A percentile compares a stretch with the other conserved stretches of the same genome.
phyloP scores from a whole-genome alignment of 2,329 filamentous ascomycete species.

The Alternaria atra region DNA sequence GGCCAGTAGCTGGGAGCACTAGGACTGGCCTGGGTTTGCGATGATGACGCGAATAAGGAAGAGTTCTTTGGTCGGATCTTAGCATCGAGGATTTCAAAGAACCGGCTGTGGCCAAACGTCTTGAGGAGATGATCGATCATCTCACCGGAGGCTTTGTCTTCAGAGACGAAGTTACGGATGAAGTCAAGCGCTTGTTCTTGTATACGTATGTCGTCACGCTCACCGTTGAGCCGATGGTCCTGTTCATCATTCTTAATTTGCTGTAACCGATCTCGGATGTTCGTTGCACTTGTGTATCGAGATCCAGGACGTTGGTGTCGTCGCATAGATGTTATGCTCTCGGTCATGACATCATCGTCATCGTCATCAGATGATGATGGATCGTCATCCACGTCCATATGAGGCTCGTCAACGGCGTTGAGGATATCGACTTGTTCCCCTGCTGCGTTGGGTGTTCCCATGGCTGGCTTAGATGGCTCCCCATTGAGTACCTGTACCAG shows the following conservation, averaged over 20 bases:
- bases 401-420: slow-evolving; percentile 59
- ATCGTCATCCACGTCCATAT: slow-evolving; percentile 53
- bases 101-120: slow-evolving; percentile 75
- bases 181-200: slow-evolving; percentile 93
- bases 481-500: slow-evolving; percentile 79
- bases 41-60: slow-evolving; percentile 9
- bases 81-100: slow-evolving; percentile 82
- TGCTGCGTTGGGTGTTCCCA: slow-evolving; percentile 67
- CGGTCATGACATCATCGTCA: slow-evolving; percentile 58
- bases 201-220: slow-evolving; percentile 81
- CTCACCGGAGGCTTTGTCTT: slow-evolving; percentile 62
- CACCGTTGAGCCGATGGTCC: slow-evolving; percentile 71
- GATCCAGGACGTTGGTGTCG: slow-evolving; percentile 49
- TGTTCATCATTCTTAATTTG: slow-evolving; percentile 70
- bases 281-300: slow-evolving; percentile 47
- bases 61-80: slow-evolving; percentile 70
- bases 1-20: slow-evolving; percentile 43
- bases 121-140: slow-evolving; percentile 89
- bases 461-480: slow-evolving; percentile 57
- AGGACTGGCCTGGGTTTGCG: slow-evolving; percentile 20
- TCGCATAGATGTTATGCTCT: slow-evolving; percentile 53
- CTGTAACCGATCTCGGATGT: slow-evolving; percentile 53
- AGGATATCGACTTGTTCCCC: slow-evolving; percentile 68
- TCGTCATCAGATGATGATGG: slow-evolving; percentile 30
- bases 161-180: slow-evolving; percentile 86